A percentile compares a stretch with the other conserved stretches of the same genome.
These are phyloP conservation scores for Arabis hirsuta DNA, from an alignment of 345 rosid genomes.

Conservation along the genomic window DNA sequence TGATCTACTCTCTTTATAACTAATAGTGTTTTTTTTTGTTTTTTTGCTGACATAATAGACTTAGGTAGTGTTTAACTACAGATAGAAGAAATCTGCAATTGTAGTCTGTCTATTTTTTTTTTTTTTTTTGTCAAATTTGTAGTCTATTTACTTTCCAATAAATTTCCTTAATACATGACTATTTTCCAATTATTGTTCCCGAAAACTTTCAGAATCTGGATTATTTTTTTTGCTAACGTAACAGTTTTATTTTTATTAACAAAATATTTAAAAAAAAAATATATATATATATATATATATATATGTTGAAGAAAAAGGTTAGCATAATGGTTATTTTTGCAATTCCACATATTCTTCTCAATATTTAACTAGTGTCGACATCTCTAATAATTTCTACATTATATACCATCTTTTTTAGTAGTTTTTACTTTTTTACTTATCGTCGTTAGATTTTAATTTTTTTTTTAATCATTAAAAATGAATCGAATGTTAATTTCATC, in stretches of 20 bases:
- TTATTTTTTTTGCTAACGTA: too few species aligned
- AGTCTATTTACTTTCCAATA: not conserved
- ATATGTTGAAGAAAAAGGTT: too few species aligned
- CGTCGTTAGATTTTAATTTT: not conserved
- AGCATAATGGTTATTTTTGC: constrained; percentile 6
- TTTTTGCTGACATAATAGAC: not conserved
- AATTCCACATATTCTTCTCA: constrained; percentile 2
- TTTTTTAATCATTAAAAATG: not conserved
- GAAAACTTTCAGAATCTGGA: not conserved
- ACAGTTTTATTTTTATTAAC: not conserved
- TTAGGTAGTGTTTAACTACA: constrained; percentile 11
- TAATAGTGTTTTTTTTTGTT: not conserved
- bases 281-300: not conserved
- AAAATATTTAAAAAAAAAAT: not conserved
- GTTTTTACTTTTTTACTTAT: not conserved
- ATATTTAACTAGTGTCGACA: not conserved
- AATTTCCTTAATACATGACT: not conserved
- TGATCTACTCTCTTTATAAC: constrained; percentile 16
- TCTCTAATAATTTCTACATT: not conserved
- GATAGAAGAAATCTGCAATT: not conserved
- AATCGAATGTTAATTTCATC: not conserved
- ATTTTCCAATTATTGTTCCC: constrained; percentile 12
- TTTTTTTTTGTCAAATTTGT: not conserved
- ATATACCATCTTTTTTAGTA: not conserved
- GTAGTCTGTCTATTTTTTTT: too few species aligned